phyloP scores from a whole-genome alignment of 208 protist genomes.

The Porcisia hertigi region DNA sequence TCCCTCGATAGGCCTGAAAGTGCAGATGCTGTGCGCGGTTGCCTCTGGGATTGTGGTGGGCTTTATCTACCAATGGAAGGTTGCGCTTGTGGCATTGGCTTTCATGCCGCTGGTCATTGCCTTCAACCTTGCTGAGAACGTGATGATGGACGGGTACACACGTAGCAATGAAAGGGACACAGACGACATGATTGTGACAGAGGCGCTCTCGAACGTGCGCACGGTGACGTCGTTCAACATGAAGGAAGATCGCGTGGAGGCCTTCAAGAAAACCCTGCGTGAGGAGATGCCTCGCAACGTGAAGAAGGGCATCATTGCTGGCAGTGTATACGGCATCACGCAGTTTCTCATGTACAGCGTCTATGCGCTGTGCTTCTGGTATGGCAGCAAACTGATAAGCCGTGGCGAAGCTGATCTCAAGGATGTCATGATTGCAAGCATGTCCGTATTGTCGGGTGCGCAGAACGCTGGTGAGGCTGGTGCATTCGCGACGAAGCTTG shows the following conservation, averaged over 20 bases:
- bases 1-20: slow-evolving; percentile 55
- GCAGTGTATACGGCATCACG: slow-evolving; percentile 46
- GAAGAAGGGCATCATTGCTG: slow-evolving; percentile 34
- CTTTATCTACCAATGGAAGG: slow-evolving; percentile 73
- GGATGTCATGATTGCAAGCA: slow-evolving; percentile 45
- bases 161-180: slow-evolving; percentile 41
- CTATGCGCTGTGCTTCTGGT: slow-evolving; percentile 79
- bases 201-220: slow-evolving; percentile 73
- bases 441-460: slow-evolving; percentile 67
- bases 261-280: slow-evolving; percentile 27
- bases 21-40: slow-evolving; percentile 57
- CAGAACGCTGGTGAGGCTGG: slow-evolving; percentile 65
- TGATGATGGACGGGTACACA: slow-evolving; percentile 44
- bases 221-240: slow-evolving; percentile 82
- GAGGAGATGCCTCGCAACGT: slow-evolving; percentile 29
- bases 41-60: slow-evolving; percentile 57
- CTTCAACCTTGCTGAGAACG: slow-evolving; percentile 37
- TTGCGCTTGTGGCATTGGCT: slow-evolving; percentile 60
- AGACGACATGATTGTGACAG: slow-evolving; percentile 64
- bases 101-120: slow-evolving; percentile 62
- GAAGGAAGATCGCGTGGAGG: slow-evolving; percentile 36
- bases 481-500: slow-evolving; percentile 62
- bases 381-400: slow-evolving; percentile 70
- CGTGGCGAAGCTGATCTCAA: slow-evolving; percentile 66
- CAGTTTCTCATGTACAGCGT: slow-evolving; percentile 66